phyloP scores from a whole-genome alignment of 228 moss, liverwort and hornwort genomes.

The Sphagnum fallax region DNA sequence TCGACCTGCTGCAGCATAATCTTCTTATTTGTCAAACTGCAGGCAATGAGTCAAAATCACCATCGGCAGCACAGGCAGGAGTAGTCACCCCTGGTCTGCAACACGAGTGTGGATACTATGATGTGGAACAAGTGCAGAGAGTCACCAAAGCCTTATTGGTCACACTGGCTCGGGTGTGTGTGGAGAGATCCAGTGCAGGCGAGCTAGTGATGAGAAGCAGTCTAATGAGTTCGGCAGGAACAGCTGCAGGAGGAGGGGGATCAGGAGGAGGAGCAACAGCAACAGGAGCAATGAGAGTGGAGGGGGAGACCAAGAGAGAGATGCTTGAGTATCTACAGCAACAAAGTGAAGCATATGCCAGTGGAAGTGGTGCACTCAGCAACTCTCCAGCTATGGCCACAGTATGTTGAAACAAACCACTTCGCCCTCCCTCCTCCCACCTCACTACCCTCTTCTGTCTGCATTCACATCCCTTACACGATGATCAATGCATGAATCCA shows the following conservation, averaged over 20 bases:
- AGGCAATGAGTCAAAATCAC: constrained; percentile 7
- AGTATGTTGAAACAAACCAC: too few relatives aligned
- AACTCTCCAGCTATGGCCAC: too few relatives aligned
- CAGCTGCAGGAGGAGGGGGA: constrained; percentile 3
- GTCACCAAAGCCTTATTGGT: constrained; percentile 20
- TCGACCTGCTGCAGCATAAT: too few relatives aligned
- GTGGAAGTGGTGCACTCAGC: constrained; percentile 14
- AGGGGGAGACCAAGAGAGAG: constrained; percentile 21
- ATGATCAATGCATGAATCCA: too few relatives aligned
- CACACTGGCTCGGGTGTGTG: constrained; percentile 20
- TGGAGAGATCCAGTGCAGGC: constrained; percentile 11
- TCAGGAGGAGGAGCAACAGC: too few relatives aligned
- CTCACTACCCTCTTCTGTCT: too few relatives aligned
- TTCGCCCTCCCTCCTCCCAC: too few relatives aligned
- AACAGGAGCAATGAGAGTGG: constrained; percentile 1
- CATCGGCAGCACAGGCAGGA: background rate
- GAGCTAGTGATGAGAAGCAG: constrained; percentile 8
- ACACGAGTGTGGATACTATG: constrained; percentile 18
- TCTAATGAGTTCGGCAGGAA: constrained; percentile 16
- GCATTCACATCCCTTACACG: too few relatives aligned
- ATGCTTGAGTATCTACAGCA: constrained; percentile 27
- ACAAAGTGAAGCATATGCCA: constrained; percentile 21
- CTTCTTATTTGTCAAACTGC: background rate
- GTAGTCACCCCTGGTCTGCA: constrained; percentile 11
- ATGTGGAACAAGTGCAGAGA: constrained; percentile 24